A percentile compares a stretch with the other conserved stretches of the same genome.
Conservation (phyloP, 495 filamentous ascomycete genomes). For the Penicillium subrubescens region DNA sequence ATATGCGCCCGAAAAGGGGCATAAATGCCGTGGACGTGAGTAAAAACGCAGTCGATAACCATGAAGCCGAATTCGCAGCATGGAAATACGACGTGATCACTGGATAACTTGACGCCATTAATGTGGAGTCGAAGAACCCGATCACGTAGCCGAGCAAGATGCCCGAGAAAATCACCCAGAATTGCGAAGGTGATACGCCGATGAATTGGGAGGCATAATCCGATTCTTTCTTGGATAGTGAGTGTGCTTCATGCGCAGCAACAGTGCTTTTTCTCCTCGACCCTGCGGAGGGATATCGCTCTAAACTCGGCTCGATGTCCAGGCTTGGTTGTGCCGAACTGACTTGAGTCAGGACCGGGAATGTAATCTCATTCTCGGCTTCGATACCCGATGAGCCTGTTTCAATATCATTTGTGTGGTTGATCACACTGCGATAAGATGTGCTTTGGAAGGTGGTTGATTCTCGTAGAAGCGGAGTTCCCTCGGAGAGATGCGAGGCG, state of each 20-base stretch:
- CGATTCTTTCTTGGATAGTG: constrained; percentile 16
- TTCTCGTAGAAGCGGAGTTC: constrained; percentile 25
- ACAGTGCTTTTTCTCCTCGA: constrained; percentile 16
- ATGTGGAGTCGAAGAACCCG: constrained; percentile 70
- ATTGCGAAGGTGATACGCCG: constrained; percentile 47
- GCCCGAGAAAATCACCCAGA: constrained; percentile 57
- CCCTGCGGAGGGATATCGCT: constrained; percentile 24
- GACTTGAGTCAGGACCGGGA: constrained; percentile 29
- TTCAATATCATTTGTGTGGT: constrained; percentile 19
- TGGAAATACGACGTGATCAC: constrained; percentile 80
- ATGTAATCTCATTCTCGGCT: constrained; percentile 25
- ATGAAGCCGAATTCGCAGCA: constrained; percentile 73
- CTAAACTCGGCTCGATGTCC: constrained; percentile 35
- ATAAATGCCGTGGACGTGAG: constrained; percentile 76
- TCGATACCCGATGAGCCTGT: constrained; percentile 18
- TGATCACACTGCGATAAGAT: constrained; percentile 11
- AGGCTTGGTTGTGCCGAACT: constrained; percentile 33
- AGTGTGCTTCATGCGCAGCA: constrained; percentile 10
- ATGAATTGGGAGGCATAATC: constrained; percentile 43
- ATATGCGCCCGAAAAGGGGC: constrained; percentile 71
- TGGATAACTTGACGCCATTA: constrained; percentile 82
- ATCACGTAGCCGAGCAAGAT: constrained; percentile 52
- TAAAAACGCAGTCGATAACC: constrained; percentile 78
- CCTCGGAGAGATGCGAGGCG: constrained; percentile 11
- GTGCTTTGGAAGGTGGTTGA: constrained; percentile 7